Conservation (phyloP, 768 basidiomycete species). For the Clathrus columnatus region DNA sequence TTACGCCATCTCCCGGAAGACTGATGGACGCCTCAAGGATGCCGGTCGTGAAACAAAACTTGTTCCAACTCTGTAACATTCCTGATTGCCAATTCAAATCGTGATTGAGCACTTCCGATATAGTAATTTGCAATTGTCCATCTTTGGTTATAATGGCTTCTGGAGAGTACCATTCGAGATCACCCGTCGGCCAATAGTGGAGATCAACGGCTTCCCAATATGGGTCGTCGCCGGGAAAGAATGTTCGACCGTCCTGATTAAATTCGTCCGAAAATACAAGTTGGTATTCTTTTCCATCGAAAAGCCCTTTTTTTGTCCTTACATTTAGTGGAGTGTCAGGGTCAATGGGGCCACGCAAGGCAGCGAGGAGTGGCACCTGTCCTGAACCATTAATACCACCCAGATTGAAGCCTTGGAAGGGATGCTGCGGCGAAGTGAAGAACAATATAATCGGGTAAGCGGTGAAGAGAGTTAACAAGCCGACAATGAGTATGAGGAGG, state of each 20-base stretch:
- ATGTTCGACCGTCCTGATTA: conserved; percentile 62
- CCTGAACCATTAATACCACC: conserved; percentile 84
- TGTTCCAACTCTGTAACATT: conserved; percentile 85
- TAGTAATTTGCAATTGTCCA: conserved; percentile 76
- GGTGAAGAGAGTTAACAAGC: conserved; percentile 72
- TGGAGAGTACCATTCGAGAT: conserved; percentile 79
- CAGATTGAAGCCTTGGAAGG: conserved; percentile 63
- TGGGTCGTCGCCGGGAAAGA: conserved; percentile 74
- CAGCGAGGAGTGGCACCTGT: conserved; percentile 71
- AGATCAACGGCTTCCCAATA: conserved; percentile 84
- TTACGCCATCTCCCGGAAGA: conserved; percentile 51
- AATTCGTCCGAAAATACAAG: conserved; percentile 89
- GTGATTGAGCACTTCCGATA: conserved; percentile 60
- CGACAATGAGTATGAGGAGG: conserved; percentile 57
- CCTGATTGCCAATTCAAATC: conserved; percentile 70
- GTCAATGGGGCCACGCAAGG: conserved; percentile 68
- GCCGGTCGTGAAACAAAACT: conserved; percentile 89
- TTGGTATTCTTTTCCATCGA: conserved; percentile 68
- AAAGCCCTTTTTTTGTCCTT: conserved; percentile 47
- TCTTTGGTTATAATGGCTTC: conserved; percentile 63
- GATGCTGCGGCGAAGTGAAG: conserved; percentile 21
- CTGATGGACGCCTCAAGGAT: conserved; percentile 81
- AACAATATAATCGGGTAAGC: conserved; percentile 75
- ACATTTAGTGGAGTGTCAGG: conserved; percentile 56
- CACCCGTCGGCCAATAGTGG: conserved; percentile 80